Evolutionary conservation across 768 basidiomycete genomes (phyloP).

Genomic region (Boletus vinaceobasis): DNA sequence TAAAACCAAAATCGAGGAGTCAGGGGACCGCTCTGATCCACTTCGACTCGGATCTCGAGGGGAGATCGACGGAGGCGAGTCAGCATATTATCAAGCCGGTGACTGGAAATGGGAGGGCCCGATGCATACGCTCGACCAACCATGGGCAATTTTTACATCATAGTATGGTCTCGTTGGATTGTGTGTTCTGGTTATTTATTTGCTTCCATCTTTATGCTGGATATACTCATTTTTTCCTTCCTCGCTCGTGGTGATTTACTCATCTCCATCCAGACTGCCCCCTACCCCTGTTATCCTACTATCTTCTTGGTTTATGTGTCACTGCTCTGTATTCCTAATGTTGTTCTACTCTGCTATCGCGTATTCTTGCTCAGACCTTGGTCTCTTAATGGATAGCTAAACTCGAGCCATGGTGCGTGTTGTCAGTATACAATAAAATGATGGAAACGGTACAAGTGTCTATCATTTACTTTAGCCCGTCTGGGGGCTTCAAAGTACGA

Average conservation of each 20-base stretch:
- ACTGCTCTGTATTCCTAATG: slow-evolving; percentile 54
- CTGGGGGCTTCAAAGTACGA: slow-evolving; percentile 25
- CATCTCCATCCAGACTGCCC: slow-evolving; percentile 28
- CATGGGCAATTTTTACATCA: slow-evolving; percentile 65
- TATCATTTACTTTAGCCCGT: slow-evolving; percentile 11
- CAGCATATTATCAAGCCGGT: slow-evolving; percentile 52
- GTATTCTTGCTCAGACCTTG: slow-evolving; percentile 36
- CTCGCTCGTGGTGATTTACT: slow-evolving; percentile 29
- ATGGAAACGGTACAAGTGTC: background rate
- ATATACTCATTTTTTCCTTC: slow-evolving; percentile 32
- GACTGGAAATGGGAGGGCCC: slow-evolving; percentile 74
- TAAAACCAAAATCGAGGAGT: slow-evolving; percentile 54
- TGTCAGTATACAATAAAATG: slow-evolving; percentile 11
- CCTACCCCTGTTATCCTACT: slow-evolving; percentile 36
- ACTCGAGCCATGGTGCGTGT: slow-evolving; percentile 10
- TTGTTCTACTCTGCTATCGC: slow-evolving; percentile 61
- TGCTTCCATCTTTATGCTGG: slow-evolving; percentile 41
- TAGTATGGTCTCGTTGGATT: slow-evolving; percentile 26
- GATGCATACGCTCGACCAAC: slow-evolving; percentile 62
- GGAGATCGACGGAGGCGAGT: slow-evolving; percentile 75
- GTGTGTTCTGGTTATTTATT: slow-evolving; percentile 38
- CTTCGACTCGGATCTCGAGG: slow-evolving; percentile 59
- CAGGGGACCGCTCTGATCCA: slow-evolving; percentile 41
- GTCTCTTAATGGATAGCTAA: slow-evolving; percentile 32
- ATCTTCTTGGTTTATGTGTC: slow-evolving; percentile 42